phyloP scores from a whole-genome alignment of 495 filamentous ascomycete species.

The Penicillium cataractarum region DNA sequence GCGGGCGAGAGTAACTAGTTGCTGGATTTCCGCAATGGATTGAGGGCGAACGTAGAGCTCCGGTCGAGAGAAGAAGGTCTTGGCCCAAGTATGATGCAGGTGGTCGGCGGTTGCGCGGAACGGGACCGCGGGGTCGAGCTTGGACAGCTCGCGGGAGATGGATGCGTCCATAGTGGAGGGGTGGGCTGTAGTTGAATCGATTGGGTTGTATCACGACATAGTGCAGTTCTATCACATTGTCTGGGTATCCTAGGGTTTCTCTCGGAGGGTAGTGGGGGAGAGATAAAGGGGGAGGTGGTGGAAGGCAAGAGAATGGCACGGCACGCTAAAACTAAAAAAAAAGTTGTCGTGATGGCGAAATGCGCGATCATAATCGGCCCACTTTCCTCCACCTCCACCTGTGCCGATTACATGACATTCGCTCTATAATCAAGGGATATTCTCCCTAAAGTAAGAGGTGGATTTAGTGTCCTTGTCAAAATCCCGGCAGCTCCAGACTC shows the following conservation, averaged over 20 bases:
- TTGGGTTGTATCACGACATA: conserved; percentile 17
- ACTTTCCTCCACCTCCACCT: conserved; percentile 14
- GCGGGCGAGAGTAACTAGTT: conserved; percentile 79
- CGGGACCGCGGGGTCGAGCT: conserved; percentile 61
- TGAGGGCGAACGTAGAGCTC: conserved; percentile 88
- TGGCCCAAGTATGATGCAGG: conserved; percentile 94
- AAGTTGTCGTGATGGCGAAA: conserved; percentile 31
- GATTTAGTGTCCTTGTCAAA: too few relatives aligned
- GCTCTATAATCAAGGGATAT: neutral
- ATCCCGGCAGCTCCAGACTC: too few relatives aligned
- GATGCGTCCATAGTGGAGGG: conserved; percentile 47
- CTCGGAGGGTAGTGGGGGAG: conserved; percentile 8
- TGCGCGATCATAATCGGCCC: conserved; percentile 15
- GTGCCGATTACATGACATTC: neutral
- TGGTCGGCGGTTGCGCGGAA: conserved; percentile 75
- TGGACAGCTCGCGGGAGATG: conserved; percentile 55
- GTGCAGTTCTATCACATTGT: conserved; percentile 19
- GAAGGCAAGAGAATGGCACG: conserved; percentile 8
- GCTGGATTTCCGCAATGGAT: conserved; percentile 76
- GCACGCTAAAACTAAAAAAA: conserved; percentile 13
- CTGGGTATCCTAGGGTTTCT: neutral
- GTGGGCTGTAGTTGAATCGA: neutral
- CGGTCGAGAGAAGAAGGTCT: conserved; percentile 82
- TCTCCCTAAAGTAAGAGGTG: neutral
- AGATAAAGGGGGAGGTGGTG: neutral